These are phyloP conservation scores for Paragyromitra xinjiangensis DNA, from an alignment of 495 filamentous ascomycete species.

Conservation along the genomic window DNA sequence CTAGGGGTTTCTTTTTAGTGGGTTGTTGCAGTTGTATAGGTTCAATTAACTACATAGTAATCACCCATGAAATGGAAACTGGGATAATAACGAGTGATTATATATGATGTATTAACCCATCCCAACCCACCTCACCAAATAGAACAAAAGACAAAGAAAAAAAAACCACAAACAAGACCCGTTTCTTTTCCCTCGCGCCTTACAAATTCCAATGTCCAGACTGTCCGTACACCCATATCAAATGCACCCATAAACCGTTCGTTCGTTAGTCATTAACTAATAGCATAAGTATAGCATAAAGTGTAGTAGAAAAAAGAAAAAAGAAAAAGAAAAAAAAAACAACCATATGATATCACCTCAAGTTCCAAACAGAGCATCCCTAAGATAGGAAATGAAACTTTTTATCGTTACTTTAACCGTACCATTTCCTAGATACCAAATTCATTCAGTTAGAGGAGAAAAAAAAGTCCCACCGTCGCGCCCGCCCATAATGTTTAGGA, in stretches of 20 bases:
- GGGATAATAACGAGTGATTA: not conserved
- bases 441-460: slow-evolving; percentile 18
- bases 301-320: not conserved
- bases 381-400: slow-evolving; percentile 23
- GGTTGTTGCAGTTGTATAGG: too few species aligned
- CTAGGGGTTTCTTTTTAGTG: too few species aligned
- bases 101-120: slow-evolving; percentile 1
- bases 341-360: slow-evolving; percentile 29
- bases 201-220: slow-evolving; percentile 2
- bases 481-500: slow-evolving; percentile 30
- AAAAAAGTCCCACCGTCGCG: slow-evolving; percentile 29
- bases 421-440: slow-evolving; percentile 43
- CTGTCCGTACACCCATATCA: not conserved
- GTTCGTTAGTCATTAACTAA: slow-evolving; percentile 15
- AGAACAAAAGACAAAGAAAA: not conserved
- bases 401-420: slow-evolving; percentile 30
- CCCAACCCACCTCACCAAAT: not conserved
- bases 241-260: not conserved
- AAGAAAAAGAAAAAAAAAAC: slow-evolving; percentile 15
- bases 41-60: not conserved
- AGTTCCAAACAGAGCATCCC: not conserved
- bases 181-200: slow-evolving; percentile 2
- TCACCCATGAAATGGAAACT: not conserved
- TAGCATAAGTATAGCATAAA: slow-evolving; percentile 8
- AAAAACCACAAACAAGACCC: not conserved